Base-by-base conservation (phyloP, 208 protist species). In the Wallacemonas sp. region DNA sequence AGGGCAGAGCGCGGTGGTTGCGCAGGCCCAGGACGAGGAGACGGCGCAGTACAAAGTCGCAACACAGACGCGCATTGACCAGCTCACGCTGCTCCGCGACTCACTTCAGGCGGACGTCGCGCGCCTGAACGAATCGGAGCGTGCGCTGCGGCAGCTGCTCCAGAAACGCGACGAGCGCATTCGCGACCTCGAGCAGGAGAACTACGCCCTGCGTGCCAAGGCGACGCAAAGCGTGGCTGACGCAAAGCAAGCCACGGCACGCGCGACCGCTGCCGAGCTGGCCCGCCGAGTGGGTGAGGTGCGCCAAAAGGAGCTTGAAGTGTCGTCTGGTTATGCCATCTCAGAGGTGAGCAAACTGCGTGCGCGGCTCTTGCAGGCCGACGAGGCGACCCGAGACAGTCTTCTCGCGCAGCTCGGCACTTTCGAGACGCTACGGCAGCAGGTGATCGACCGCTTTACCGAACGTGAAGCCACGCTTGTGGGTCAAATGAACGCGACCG, bases 371-470 rank as follows among this genome's bases (percentile, higher is more conserved):
- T 49, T 39, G 39, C 21, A 39, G 38, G 48, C 56, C 14, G 29
- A 66, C 56, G 32, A 44, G 17, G 64, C 67, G 30, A 71, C 54
- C 36, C 55, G 58, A 17, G 26, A 41, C 16, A 60, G 54, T 12
- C 65, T 90, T 17, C 69, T 73, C 32, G 56, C 63, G 9, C 84
- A 90, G 44, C 65, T 78, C 49, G 56, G 30, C 16, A 52, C 48
- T 8, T 90, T 85, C 55, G 80, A 90, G 47, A 54, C 57, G 2
- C 74, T 81, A 24, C 58, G 72, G 17, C 44, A 69, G 34, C 27
- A 21, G 24, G 85, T 90, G 75, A 30, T 74, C 32, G 54, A 61
- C 24, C 33, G 65, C 8, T 58, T 84, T 23, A 70, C 75, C 12
- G 65, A 74, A 16, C 76, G 80, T 26, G 84, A 90, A 21, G 17